Evolutionary conservation across 2,329 filamentous ascomycete genomes (phyloP), one percentile per base, ranked within the genome.

Genomic region (Penicillium polonicum): DNA sequence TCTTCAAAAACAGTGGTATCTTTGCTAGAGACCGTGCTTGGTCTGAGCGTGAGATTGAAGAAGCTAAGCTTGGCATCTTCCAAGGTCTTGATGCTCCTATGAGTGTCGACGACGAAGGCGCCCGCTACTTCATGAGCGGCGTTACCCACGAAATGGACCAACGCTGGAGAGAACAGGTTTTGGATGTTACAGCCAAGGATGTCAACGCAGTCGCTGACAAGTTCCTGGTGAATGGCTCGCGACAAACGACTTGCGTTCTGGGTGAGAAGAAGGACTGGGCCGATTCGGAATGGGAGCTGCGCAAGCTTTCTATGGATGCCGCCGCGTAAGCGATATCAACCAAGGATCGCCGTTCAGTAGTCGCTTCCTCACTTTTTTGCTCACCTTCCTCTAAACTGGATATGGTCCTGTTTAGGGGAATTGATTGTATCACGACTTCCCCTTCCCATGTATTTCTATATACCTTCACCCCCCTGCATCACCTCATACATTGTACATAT

Each of bases 31-130:
- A 96, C 65, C 89, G 88, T 68, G 75, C 86, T 56, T 97, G 92
- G 92, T 87, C 86, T 1, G 86, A 89, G 25, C 86, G 88, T 38
- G 92, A 99, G 71, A 81, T 99, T 2, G 93, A 97, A 70, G 94
- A 99, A 74, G 94, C 94, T 61, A 99, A 99, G 78, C 85, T 99
- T 39, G 91, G 90, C 29, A 88, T 96, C 13, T 99, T 99, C 81
- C 92, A 99, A 75, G 82, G 85, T 36, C 85, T 97, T 10, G 94
- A 99, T 74, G 93, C 93, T 12, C 94, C 94, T 0, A 83, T 88
- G 66, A 88, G 90, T 39, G 91, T 97, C 23, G 94, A 89, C 72
- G 83, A 89, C 50, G 93, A 97, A 73, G 94, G 93, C 36, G 90
- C 96, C 86, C 83, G 85, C 43, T 83, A 87, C 53, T 99, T 99